A percentile compares a stretch with the other conserved stretches of the same genome.
Conservation (phyloP, 495 filamentous ascomycete genomes). For the Chaetomium fimeti region DNA sequence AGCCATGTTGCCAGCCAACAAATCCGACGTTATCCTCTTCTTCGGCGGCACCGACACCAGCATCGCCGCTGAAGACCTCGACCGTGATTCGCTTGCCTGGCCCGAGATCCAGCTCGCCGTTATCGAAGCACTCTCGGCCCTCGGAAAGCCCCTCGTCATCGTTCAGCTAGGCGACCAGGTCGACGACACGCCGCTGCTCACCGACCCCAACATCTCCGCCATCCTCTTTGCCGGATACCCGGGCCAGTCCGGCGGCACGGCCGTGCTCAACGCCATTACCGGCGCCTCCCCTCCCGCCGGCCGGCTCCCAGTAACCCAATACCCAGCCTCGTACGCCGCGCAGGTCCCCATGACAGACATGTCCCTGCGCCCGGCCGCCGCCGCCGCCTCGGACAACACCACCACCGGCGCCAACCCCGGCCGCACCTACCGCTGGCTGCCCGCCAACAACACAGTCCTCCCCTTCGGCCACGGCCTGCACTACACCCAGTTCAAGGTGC, state of each 20-base stretch:
- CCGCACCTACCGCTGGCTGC: conserved; percentile 49
- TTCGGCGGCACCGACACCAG: conserved; percentile 48
- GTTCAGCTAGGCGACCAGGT: conserved; percentile 53
- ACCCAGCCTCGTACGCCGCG: conserved; percentile 42
- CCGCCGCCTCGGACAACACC: conserved; percentile 16
- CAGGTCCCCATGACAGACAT: conserved; percentile 44
- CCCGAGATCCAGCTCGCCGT: conserved; percentile 43
- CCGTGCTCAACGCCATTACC: conserved; percentile 52
- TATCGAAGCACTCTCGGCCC: conserved; percentile 38
- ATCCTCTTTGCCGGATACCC: conserved; percentile 55
- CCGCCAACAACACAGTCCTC: conserved; percentile 28
- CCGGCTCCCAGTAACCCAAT: conserved; percentile 59
- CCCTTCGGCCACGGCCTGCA: conserved; percentile 53
- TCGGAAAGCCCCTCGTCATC: conserved; percentile 42
- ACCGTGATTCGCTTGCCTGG: conserved; percentile 46
- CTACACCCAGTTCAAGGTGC: conserved; percentile 51
- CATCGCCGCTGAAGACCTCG: conserved; percentile 34
- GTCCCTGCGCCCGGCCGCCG: conserved; percentile 38
- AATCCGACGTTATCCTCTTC: conserved; percentile 45
- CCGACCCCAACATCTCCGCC: conserved; percentile 51
- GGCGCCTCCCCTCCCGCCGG: conserved; percentile 55
- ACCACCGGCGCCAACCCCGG: conserved; percentile 31
- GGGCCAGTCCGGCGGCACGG: conserved; percentile 55
- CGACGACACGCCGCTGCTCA: conserved; percentile 53
- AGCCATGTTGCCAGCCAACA: conserved; percentile 33